Base-by-base conservation (phyloP, 306 rosid species). In the Cucurbita maxima region DNA sequence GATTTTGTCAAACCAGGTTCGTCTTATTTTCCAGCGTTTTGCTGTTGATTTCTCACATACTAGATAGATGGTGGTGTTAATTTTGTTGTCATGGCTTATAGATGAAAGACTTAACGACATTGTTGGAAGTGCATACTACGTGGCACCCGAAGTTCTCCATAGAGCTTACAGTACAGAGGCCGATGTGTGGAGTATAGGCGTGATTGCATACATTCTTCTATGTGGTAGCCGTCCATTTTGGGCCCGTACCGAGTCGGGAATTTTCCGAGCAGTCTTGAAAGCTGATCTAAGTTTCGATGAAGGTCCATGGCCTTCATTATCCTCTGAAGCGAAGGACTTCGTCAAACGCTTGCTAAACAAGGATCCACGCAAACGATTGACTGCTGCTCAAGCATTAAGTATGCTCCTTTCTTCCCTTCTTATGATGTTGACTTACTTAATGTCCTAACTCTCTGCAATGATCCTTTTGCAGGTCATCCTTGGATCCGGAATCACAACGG, bases 171-270 rank as follows among this genome's bases (percentile, higher is more conserved):
- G 82, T 80, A 89, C 96, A 57, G 99, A 95, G 83, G 99, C 99
- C 47, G 99, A 95, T 82, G 96, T 88, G 20, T 95, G 99, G 99
- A 95, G 99, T 74, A 76, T 95, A 78, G 99, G 99, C 8, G 99
- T 95, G 56, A 91, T 95, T 75, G 97, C 99, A 74, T 95, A 95
- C 86, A 95, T 95, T 83, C 91, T 95, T 52, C 79, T 95, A 82
- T 95, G 99, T 58, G 99, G 99, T 74, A 95, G 99, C 84, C 99
- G 97, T 20, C 99, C 99, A 13, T 95, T 94, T 88, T 95, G 99
- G 99, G 96, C 99, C 58, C 86, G 97, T 58, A 89, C 97, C 0
- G 99, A 95, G 81, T 95, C 99, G 6, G 99, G 97, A 61, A 95
- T 95, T 71, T 95, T 95, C 74, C 85, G 90, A 78, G 86, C 99